phyloP scores from a whole-genome alignment of 176 grass and related monocot genomes.

The Triticum monococcum region DNA sequence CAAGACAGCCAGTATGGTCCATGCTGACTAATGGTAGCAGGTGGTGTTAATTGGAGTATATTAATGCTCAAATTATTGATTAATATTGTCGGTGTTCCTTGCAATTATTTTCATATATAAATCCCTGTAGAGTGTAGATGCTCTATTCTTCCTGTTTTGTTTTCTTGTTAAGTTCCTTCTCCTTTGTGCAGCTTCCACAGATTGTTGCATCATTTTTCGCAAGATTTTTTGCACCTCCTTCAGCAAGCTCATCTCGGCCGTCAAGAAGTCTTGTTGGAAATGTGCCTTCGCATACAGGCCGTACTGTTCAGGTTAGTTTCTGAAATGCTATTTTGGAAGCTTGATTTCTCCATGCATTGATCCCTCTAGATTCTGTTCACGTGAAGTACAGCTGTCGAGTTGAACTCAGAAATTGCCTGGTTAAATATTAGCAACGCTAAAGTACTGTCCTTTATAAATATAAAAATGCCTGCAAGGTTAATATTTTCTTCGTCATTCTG shows the following conservation, averaged over 20 bases:
- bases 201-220: slow-evolving; percentile 58
- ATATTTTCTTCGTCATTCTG: slow-evolving; percentile 1
- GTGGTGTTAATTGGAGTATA: background rate
- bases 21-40: background rate
- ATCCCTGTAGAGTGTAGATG: background rate
- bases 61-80: slow-evolving; percentile 11
- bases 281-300: slow-evolving; percentile 28
- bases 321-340: slow-evolving; percentile 8
- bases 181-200: slow-evolving; percentile 46
- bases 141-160: slow-evolving; percentile 17
- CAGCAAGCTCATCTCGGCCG: slow-evolving; percentile 28
- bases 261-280: slow-evolving; percentile 56
- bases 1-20: background rate
- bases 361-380: background rate
- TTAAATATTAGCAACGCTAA: background rate
- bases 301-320: slow-evolving; percentile 49
- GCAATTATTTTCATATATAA: slow-evolving; percentile 13
- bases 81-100: background rate
- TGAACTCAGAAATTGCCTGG: background rate
- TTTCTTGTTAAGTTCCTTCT: slow-evolving; percentile 2
- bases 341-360: background rate
- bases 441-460: background rate
- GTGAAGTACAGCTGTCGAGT: background rate
- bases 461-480: background rate
- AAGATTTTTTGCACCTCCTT: slow-evolving; percentile 47